Conservation (phyloP, 495 filamentous ascomycete genomes). For the Lasiosphaeria ovina region DNA sequence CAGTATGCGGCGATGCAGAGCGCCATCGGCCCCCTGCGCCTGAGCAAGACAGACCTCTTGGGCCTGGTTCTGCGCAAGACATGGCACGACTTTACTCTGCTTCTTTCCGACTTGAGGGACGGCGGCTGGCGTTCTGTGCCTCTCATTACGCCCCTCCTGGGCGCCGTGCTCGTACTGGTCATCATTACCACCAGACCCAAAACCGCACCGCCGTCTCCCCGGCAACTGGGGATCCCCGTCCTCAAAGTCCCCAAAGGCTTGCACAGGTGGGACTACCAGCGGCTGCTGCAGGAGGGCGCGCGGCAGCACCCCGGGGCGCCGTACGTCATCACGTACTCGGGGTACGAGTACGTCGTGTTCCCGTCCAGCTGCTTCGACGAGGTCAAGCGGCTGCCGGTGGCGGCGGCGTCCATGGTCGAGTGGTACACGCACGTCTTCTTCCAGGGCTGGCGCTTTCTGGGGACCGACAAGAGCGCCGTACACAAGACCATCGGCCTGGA, state of each 20-base stretch:
- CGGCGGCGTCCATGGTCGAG: slow-evolving; percentile 7
- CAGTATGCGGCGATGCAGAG: no score
- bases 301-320: slow-evolving; percentile 1
- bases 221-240: slow-evolving; percentile 5
- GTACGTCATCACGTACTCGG: slow-evolving; percentile 7
- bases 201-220: background rate
- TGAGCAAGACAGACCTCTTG: no score
- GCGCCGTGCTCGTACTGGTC: no score
- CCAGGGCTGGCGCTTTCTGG: slow-evolving; percentile 5
- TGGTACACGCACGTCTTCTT: slow-evolving; percentile 4
- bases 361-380: slow-evolving; percentile 8
- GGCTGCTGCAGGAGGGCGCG: slow-evolving; percentile 1
- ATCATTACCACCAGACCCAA: no score
- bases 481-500: slow-evolving; percentile 5
- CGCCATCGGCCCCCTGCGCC: no score
- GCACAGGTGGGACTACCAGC: slow-evolving; percentile 8
- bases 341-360: slow-evolving; percentile 6
- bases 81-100: no score
- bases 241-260: slow-evolving; percentile 6
- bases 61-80: no score
- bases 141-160: no score
- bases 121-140: no score
- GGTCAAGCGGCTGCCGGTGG: background rate
- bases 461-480: slow-evolving; percentile 7
- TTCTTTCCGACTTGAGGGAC: no score